Percentiles rank a stretch among this genome's conserved stretches.
Evolutionary conservation across 169 alveolate genomes (phyloP).

Genomic region (Perkinsus chesapeaki): DNA sequence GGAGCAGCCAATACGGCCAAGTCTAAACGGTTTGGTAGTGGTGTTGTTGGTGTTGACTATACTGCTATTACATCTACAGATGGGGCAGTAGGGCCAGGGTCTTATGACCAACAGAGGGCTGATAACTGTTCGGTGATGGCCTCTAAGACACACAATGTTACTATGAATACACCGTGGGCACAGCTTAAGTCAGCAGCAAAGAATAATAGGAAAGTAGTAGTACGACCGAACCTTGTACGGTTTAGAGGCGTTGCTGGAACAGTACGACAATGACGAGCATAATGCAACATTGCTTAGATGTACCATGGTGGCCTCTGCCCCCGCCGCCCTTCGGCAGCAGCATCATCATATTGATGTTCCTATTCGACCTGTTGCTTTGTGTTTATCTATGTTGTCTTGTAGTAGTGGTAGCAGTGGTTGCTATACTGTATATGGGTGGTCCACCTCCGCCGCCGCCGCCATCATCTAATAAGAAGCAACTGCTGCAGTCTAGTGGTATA

Average conservation of each 20-base stretch:
- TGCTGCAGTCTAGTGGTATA: not conserved
- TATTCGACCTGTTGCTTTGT: not conserved
- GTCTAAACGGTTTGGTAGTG: not conserved
- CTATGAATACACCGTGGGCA: not conserved
- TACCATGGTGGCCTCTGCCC: too few species aligned
- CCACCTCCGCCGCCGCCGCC: too few species aligned
- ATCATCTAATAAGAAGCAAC: not conserved
- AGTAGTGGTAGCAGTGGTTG: too few species aligned
- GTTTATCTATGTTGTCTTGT: too few species aligned
- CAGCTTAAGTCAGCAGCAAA: too few species aligned
- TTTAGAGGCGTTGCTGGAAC: too few species aligned
- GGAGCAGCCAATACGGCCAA: not conserved
- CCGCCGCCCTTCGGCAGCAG: not conserved
- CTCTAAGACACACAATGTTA: not conserved
- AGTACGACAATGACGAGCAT: too few species aligned
- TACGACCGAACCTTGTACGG: too few species aligned
- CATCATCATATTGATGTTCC: not conserved
- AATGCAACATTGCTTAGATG: not conserved
- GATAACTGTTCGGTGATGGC: not conserved
- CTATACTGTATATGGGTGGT: not conserved
- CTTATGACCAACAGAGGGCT: not conserved
- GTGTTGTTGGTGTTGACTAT: not conserved
- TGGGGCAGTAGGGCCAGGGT: not conserved
- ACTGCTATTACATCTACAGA: not conserved
- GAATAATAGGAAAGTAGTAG: too few species aligned